Percentiles rank a stretch among this genome's conserved stretches.
phyloP scores from a whole-genome alignment of 1,284 basidiomycete genomes.

The Ceratobasidium sp. region DNA sequence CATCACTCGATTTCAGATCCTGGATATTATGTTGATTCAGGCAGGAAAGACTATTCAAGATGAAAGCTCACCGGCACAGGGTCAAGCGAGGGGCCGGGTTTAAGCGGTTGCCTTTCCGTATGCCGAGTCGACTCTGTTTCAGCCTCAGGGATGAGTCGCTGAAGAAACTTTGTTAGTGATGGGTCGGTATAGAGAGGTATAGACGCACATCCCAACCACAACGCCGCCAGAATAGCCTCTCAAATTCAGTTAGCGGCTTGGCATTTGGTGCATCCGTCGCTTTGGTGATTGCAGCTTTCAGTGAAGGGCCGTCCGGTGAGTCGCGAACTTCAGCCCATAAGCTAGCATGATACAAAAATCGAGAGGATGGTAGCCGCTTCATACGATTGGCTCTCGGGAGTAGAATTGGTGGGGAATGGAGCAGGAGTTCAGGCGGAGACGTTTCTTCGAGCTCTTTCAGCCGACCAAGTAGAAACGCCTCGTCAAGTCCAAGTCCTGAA shows the following conservation, averaged over 20 bases:
- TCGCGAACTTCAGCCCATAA: slow-evolving; percentile 19
- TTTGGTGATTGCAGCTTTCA: slow-evolving; percentile 4
- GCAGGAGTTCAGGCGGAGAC: slow-evolving; percentile 8
- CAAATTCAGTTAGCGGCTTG: background rate
- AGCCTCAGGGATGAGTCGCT: slow-evolving; percentile 1
- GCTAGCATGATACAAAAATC: slow-evolving; percentile 14
- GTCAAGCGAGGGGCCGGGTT: slow-evolving; percentile 8
- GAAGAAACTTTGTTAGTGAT: background rate
- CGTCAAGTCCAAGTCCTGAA: slow-evolving; percentile 14
- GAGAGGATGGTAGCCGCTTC: background rate
- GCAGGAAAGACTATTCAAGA: background rate
- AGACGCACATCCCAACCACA: slow-evolving; percentile 15
- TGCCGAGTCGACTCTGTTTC: background rate
- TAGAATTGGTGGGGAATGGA: slow-evolving; percentile 14
- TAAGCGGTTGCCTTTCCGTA: background rate
- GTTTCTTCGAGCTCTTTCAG: background rate
- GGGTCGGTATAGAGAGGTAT: too few relatives aligned
- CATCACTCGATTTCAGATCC: background rate
- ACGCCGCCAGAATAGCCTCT: slow-evolving; percentile 1
- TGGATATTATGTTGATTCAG: background rate
- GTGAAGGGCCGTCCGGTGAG: background rate
- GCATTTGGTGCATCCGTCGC: background rate
- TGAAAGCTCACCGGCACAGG: background rate
- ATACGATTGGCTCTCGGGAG: slow-evolving; percentile 15
- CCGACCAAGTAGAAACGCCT: slow-evolving; percentile 12